phyloP scores from a whole-genome alignment of 352 stramenopile species.

The Globisporangium middletonii region DNA sequence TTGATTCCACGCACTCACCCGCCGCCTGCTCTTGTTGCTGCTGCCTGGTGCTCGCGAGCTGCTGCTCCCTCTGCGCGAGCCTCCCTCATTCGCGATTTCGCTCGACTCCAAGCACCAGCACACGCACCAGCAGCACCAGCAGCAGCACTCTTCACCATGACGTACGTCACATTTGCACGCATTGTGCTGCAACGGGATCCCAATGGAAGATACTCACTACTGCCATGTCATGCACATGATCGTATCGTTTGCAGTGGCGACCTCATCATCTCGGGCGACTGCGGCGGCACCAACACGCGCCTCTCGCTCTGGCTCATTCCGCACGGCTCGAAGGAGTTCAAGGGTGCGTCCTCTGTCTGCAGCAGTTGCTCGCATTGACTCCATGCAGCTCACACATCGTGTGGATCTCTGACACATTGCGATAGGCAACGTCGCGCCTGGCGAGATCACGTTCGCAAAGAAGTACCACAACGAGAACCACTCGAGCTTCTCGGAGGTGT shows the following conservation, averaged over 20 bases:
- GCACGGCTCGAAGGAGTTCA: slow-evolving; percentile 47
- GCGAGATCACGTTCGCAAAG: slow-evolving; percentile 79
- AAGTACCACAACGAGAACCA: slow-evolving; percentile 86
- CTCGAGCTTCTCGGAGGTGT: slow-evolving; percentile 81
- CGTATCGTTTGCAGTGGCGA: slow-evolving; percentile 31
- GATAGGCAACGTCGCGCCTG: slow-evolving; percentile 61
- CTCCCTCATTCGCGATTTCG: slow-evolving; percentile 1
- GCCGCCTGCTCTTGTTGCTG: not conserved
- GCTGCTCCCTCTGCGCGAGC: no score
- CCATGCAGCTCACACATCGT: not conserved
- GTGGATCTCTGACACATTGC: slow-evolving; percentile 1
- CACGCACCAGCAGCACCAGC: not conserved
- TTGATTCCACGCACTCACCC: not conserved
- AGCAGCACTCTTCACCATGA: not conserved
- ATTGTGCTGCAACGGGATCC: not conserved
- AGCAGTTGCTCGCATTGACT: no score
- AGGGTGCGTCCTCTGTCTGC: slow-evolving; percentile 20
- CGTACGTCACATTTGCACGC: not conserved
- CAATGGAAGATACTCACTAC: not conserved
- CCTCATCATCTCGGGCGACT: slow-evolving; percentile 90
- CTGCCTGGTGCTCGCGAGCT: no score
- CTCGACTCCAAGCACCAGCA: not conserved
- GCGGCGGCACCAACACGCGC: slow-evolving; percentile 96
- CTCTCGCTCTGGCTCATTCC: slow-evolving; percentile 88
- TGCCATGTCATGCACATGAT: not conserved